Percentiles rank a stretch among this genome's conserved stretches.
These are phyloP conservation scores for Anisogramma anomala DNA, from an alignment of 2,329 filamentous ascomycete species.

Conservation along the genomic window DNA sequence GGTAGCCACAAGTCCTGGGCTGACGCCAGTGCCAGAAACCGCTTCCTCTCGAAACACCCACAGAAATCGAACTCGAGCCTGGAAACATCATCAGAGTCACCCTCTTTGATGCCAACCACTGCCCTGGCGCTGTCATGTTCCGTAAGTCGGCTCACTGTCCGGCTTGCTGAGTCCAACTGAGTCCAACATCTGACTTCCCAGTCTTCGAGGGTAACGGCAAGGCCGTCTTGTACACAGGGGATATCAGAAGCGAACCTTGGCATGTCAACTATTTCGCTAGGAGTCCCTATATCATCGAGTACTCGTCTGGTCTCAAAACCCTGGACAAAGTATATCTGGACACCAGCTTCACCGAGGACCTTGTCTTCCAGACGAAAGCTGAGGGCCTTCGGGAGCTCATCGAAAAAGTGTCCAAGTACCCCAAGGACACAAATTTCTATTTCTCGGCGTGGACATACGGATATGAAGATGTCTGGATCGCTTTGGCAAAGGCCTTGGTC, in stretches of 20 bases:
- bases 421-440: conserved; percentile 66
- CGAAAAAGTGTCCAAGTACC: conserved; percentile 54
- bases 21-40: conserved; percentile 44
- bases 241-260: conserved; percentile 77
- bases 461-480: conserved; percentile 75
- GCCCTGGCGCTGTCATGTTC: conserved; percentile 84
- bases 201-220: conserved; percentile 64
- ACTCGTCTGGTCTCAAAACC: conserved; percentile 50
- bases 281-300: conserved; percentile 65
- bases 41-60: conserved; percentile 72
- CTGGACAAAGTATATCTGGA: conserved; percentile 83
- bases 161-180: too few species aligned
- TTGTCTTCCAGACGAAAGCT: conserved; percentile 49
- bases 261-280: conserved; percentile 65
- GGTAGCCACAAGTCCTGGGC: neutral
- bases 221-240: conserved; percentile 77
- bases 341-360: conserved; percentile 55
- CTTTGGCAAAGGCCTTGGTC: conserved; percentile 57
- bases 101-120: conserved; percentile 85
- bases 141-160: too few species aligned
- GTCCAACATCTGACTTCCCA: conserved; percentile 17
- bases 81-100: conserved; percentile 65
- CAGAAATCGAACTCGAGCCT: conserved; percentile 59
- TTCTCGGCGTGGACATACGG: conserved; percentile 85
- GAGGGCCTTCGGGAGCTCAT: conserved; percentile 67